Evolutionary conservation across 2,329 filamentous ascomycete genomes (phyloP), one percentile per base, ranked within the genome.

Genomic region (Aspergillus nomiae): DNA sequence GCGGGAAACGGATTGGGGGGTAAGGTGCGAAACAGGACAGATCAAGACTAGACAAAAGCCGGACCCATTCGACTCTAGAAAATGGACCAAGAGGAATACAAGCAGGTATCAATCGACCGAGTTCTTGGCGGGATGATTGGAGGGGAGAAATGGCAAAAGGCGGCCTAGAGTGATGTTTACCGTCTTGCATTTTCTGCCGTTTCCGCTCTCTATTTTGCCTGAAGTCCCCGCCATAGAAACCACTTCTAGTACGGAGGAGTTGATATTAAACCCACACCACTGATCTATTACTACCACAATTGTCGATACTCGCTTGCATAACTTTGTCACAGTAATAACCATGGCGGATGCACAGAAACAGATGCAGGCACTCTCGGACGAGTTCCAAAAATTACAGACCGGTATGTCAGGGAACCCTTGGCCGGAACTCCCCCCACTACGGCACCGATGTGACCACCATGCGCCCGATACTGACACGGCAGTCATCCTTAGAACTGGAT

Each of bases 381-480:
- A 96, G 68, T 98, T 91, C 76, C 90, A 94, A 76, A 90, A 90
- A 74, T 83, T 97, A 32, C 94, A 98, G 80, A 88, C 90, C 79
- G 93, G 93, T 92, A 76, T 65, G 79, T 64, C 14, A 21, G 34
- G 53, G 48, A 32, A 51, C 11, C 46, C 28, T 24, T 32, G 10
- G n/a, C 16, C n/a, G 12, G 9, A 32, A 26, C 21, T 36, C 34
- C 36, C 14, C 26, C 53, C 45, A 14, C 26, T 36, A 24, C 11
- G 30, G 26, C 21, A 55, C 30, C 4, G 12, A 36, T 30, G 12
- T 30, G 12, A 58, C n/a, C 19, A 24, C 16, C 19, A 32, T 51
- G 46, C 48, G 28, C 48, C 4, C 19, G 36, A 45, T 43, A n/a
- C 56, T 62, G 38, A 58, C 46, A 28, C 19, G 30, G 30, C 24